Percentiles rank a stretch among this genome's conserved stretches.
Conservation (phyloP, 192 early-diverging fungal species). For the Coemansia sp. region DNA sequence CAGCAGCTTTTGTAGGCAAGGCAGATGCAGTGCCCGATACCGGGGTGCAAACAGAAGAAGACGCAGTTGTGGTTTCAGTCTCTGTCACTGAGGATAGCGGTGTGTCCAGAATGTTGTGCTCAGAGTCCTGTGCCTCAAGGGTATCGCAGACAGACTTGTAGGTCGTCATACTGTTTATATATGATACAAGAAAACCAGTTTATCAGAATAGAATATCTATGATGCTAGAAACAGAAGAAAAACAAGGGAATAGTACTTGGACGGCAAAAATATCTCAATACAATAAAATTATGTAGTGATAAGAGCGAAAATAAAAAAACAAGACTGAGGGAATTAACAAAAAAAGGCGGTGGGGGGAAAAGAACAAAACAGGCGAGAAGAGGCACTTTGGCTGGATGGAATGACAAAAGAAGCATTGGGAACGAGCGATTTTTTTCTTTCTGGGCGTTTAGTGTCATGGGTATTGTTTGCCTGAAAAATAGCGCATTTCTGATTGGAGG, state of each 20-base stretch:
- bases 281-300: background rate
- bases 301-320: conserved; percentile 1
- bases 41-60: too few relatives aligned
- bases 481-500: conserved; percentile 13
- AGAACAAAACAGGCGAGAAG: conserved; percentile 3
- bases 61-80: too few relatives aligned
- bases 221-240: background rate
- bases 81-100: too few relatives aligned
- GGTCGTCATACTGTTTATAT: too few relatives aligned
- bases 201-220: too few relatives aligned
- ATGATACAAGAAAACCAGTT: too few relatives aligned
- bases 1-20: background rate
- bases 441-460: background rate
- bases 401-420: conserved; percentile 1
- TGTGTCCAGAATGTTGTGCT: too few relatives aligned
- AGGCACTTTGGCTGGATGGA: conserved; percentile 3
- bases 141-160: too few relatives aligned
- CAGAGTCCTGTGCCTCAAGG: too few relatives aligned
- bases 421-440: conserved; percentile 10
- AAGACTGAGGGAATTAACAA: conserved; percentile 12
- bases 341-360: conserved; percentile 3
- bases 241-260: background rate
- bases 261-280: background rate
- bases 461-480: conserved; percentile 8
- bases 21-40: too few relatives aligned